These are phyloP conservation scores for Leccinellum luteum DNA, from an alignment of 768 basidiomycete genomes.

Conservation along the genomic window DNA sequence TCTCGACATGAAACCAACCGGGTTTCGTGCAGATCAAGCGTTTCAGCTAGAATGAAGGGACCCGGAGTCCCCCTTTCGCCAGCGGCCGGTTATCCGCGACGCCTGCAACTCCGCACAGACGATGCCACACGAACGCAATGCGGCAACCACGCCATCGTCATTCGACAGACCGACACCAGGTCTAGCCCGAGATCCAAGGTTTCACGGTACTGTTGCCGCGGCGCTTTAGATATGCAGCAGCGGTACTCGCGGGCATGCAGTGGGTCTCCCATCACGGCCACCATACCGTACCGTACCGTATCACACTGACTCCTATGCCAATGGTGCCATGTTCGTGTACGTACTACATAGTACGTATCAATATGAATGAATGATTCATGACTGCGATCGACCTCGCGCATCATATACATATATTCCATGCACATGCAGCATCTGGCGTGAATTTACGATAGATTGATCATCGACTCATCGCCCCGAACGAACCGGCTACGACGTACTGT, in stretches of 20 bases:
- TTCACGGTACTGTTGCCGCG: neutral
- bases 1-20: neutral
- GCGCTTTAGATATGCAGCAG: neutral
- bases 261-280: neutral
- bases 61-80: too few relatives aligned
- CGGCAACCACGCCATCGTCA: neutral
- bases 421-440: neutral
- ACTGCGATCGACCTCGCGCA: neutral
- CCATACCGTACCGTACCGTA: neutral
- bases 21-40: too few relatives aligned
- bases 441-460: neutral
- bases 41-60: too few relatives aligned
- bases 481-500: neutral
- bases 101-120: neutral
- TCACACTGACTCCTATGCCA: neutral
- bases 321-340: neutral
- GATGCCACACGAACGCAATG: neutral
- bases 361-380: neutral
- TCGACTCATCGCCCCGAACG: neutral
- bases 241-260: neutral
- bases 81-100: neutral
- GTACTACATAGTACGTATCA: neutral
- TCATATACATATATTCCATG: neutral
- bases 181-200: neutral
- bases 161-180: neutral